These are phyloP conservation scores for Penicillium sp. DNA, from an alignment of 2,329 filamentous ascomycete genomes.

Conservation along the genomic window DNA sequence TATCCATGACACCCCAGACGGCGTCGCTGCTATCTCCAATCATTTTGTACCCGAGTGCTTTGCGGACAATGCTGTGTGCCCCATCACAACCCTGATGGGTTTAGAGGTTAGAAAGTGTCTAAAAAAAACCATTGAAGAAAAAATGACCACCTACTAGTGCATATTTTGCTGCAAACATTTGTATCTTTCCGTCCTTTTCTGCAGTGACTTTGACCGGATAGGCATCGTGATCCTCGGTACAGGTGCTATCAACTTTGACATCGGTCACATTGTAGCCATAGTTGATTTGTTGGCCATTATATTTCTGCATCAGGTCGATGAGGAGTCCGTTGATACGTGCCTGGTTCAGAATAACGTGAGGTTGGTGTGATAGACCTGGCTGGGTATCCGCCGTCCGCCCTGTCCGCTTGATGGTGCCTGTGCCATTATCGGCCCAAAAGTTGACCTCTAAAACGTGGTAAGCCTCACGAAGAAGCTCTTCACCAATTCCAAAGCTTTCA, in stretches of 20 bases:
- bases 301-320: slow-evolving; percentile 49
- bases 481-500: slow-evolving; percentile 57
- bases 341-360: slow-evolving; percentile 59
- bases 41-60: slow-evolving; percentile 51
- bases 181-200: slow-evolving; percentile 41
- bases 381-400: slow-evolving; percentile 55
- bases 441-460: slow-evolving; percentile 59
- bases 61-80: slow-evolving; percentile 43
- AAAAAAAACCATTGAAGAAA: not conserved
- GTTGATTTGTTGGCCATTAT: slow-evolving; percentile 48
- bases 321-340: slow-evolving; percentile 56
- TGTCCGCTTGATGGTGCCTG: slow-evolving; percentile 46
- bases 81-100: slow-evolving; percentile 48
- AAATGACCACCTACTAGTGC: slow-evolving; percentile 45
- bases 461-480: slow-evolving; percentile 55
- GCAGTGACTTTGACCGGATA: slow-evolving; percentile 49
- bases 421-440: slow-evolving; percentile 52
- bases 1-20: slow-evolving; percentile 58
- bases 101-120: not conserved
- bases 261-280: slow-evolving; percentile 55
- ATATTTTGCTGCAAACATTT: slow-evolving; percentile 51
- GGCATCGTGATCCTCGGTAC: slow-evolving; percentile 36
- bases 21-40: slow-evolving; percentile 57
- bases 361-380: slow-evolving; percentile 52
- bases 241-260: slow-evolving; percentile 50